A percentile compares a stretch with the other conserved stretches of the same genome.
phyloP scores from a whole-genome alignment of 805 yeast species.

The Suhomyces kilbournensis region DNA sequence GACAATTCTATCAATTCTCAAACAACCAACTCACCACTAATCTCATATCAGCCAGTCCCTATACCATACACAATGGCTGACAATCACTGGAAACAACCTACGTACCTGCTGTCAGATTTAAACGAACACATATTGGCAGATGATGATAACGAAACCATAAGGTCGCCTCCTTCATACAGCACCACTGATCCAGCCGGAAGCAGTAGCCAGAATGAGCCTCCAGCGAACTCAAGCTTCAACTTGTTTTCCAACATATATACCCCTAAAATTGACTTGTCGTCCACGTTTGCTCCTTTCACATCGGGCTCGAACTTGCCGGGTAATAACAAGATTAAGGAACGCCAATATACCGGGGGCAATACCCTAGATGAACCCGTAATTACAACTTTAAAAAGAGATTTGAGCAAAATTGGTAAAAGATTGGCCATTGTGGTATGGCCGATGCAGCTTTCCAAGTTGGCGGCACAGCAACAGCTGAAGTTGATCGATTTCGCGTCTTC shows the following conservation, averaged over 20 bases:
- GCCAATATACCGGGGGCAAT: slow-evolving; percentile 64
- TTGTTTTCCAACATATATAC: slow-evolving; percentile 10
- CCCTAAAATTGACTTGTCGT: slow-evolving; percentile 37
- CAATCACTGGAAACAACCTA: slow-evolving; percentile 11
- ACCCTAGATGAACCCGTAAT: slow-evolving; percentile 69
- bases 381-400: slow-evolving; percentile 47
- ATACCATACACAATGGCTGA: slow-evolving; percentile 1
- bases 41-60: neutral
- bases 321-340: slow-evolving; percentile 35
- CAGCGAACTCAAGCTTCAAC: neutral
- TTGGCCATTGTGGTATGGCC: slow-evolving; percentile 45
- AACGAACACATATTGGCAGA: slow-evolving; percentile 40
- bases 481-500: slow-evolving; percentile 33
- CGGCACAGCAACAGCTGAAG: slow-evolving; percentile 31
- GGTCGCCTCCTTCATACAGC: neutral
- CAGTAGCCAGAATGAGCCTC: neutral
- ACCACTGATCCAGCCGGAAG: neutral
- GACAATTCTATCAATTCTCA: neutral
- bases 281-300: slow-evolving; percentile 34
- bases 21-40: neutral
- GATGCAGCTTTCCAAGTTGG: slow-evolving; percentile 35
- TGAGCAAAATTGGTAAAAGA: slow-evolving; percentile 33
- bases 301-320: slow-evolving; percentile 9
- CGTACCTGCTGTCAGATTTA: slow-evolving; percentile 15
- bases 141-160: slow-evolving; percentile 19